Evolutionary conservation across 768 basidiomycete species (phyloP).

Genomic region (Agrocybe praecox): DNA sequence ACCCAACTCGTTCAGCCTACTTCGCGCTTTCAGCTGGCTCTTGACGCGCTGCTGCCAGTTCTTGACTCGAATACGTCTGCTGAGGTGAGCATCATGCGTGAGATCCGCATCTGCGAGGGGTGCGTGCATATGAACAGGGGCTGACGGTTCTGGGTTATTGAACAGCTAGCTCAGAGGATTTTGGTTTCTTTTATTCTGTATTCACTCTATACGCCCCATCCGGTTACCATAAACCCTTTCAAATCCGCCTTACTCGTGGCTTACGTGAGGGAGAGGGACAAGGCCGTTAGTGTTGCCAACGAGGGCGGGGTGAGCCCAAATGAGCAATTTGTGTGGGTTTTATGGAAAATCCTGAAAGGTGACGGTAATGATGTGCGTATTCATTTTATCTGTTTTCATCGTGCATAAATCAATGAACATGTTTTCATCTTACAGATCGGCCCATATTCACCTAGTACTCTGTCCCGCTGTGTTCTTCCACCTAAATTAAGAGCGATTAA

Average conservation of each 20-base stretch:
- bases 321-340: constrained; percentile 83
- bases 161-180: constrained; percentile 71
- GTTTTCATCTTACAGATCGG: constrained; percentile 57
- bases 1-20: constrained; percentile 74
- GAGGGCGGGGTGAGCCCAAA: constrained; percentile 55
- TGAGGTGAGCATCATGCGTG: constrained; percentile 46
- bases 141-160: constrained; percentile 1
- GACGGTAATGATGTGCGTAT: constrained; percentile 76
- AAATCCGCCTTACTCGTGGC: constrained; percentile 70
- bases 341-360: constrained; percentile 85
- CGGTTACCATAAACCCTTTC: constrained; percentile 82
- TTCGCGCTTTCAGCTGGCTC: constrained; percentile 80
- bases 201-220: constrained; percentile 79
- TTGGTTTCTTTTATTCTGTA: constrained; percentile 80
- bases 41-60: constrained; percentile 78
- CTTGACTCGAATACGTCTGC: constrained; percentile 54
- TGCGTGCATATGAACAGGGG: constrained; percentile 5
- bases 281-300: constrained; percentile 54
- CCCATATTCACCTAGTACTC: constrained; percentile 75
- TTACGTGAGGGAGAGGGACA: constrained; percentile 68
- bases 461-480: constrained; percentile 75
- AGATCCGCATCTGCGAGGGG: constrained; percentile 9
- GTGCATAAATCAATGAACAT: background rate
- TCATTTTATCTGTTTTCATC: background rate
- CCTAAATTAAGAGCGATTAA: constrained; percentile 75